A percentile compares a stretch with the other conserved stretches of the same genome.
Evolutionary conservation across 2,329 filamentous ascomycete genomes (phyloP).

Genomic region (Neofusicoccum kwambonambiense): DNA sequence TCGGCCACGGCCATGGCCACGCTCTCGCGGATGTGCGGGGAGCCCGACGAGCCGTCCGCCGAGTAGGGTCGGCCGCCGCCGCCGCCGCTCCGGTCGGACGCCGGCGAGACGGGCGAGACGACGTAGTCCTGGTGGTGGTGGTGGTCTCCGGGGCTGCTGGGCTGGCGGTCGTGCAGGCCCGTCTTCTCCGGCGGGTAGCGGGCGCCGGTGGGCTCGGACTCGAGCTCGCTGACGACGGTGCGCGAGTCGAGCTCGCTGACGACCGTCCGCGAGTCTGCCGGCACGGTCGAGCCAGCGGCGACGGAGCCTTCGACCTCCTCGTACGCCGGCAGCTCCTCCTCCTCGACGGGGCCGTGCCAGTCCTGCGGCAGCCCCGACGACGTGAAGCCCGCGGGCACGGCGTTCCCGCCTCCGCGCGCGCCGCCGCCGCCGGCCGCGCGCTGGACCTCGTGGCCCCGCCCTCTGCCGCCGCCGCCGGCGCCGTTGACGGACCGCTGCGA

Average conservation of each 20-base stretch:
- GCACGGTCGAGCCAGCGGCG: neutral
- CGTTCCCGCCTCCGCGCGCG: neutral
- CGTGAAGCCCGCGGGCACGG: neutral
- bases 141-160: neutral
- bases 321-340: neutral
- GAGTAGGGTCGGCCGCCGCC: too few species aligned
- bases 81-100: neutral
- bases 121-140: neutral
- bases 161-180: neutral
- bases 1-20: neutral
- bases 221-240: neutral
- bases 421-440: too few species aligned
- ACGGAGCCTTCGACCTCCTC: neutral
- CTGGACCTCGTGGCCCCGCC: neutral
- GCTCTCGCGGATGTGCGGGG: neutral
- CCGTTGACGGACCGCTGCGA: neutral
- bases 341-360: neutral
- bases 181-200: neutral
- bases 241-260: neutral
- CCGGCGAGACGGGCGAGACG: neutral
- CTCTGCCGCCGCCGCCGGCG: neutral
- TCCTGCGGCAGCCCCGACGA: neutral
- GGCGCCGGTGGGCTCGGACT: neutral
- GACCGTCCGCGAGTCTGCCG: neutral
- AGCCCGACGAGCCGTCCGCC: too few species aligned